These are phyloP conservation scores for Neodidymelliopsis sp. DNA, from an alignment of 2,329 filamentous ascomycete species.

Conservation along the genomic window DNA sequence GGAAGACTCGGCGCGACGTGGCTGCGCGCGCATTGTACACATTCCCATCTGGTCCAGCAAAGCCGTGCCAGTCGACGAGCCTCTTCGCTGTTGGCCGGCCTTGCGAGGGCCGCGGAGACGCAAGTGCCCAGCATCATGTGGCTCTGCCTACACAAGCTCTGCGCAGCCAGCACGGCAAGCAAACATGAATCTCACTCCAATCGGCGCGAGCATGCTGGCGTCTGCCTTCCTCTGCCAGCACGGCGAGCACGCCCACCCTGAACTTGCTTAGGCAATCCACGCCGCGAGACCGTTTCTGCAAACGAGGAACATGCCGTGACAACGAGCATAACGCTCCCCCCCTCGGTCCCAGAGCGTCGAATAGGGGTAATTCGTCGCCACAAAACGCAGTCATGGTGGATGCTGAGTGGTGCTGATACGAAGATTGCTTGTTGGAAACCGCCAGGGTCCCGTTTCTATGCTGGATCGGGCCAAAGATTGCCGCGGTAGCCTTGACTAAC, in stretches of 20 bases:
- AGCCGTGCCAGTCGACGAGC: too few relatives aligned
- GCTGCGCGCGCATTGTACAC: background rate
- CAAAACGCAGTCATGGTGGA: slow-evolving; percentile 2
- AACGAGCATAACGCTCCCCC: slow-evolving; percentile 1
- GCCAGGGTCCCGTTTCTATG: slow-evolving; percentile 1
- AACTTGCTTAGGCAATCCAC: background rate
- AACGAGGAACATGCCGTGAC: slow-evolving; percentile 12
- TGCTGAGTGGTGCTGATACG: slow-evolving; percentile 9
- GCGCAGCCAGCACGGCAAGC: background rate
- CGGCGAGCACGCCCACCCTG: background rate
- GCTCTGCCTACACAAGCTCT: background rate
- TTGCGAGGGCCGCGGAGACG: slow-evolving; percentile 4
- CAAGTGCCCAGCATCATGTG: slow-evolving; percentile 6
- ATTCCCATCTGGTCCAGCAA: too few relatives aligned
- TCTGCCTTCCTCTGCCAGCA: background rate
- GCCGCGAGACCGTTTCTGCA: slow-evolving; percentile 3
- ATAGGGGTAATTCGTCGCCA: slow-evolving; percentile 21
- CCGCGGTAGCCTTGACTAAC: slow-evolving; percentile 1
- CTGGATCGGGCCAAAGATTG: slow-evolving; percentile 4
- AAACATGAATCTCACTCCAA: slow-evolving; percentile 4
- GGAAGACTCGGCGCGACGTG: slow-evolving; percentile 14
- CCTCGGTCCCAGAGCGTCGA: slow-evolving; percentile 6
- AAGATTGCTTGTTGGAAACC: background rate
- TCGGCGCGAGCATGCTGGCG: slow-evolving; percentile 1
- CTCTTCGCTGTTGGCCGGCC: too few relatives aligned